These are phyloP conservation scores for Brassica nigra DNA, from an alignment of 345 rosid species.

Conservation along the genomic window DNA sequence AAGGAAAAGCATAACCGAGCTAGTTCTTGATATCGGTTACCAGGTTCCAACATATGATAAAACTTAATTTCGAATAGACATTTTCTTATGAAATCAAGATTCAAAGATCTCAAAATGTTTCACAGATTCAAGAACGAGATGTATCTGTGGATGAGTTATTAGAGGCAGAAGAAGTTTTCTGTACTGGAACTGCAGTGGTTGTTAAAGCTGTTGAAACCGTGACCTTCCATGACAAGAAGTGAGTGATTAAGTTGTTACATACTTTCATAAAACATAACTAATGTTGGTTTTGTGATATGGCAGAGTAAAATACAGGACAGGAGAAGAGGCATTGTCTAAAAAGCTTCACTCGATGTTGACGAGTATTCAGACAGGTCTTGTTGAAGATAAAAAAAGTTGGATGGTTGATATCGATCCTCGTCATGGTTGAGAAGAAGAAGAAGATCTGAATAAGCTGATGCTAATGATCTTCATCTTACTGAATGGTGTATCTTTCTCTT, in stretches of 20 bases:
- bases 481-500: not conserved
- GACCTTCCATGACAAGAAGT: conserved; percentile 44
- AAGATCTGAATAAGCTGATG: not conserved
- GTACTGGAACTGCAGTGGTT: conserved; percentile 89
- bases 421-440: conserved; percentile 1
- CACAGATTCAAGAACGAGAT: conserved; percentile 39
- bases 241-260: not conserved
- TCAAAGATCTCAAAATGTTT: not conserved
- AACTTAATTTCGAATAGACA: not conserved
- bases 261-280: not conserved
- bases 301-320: conserved; percentile 39
- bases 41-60: conserved; percentile 46
- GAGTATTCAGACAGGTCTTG: conserved; percentile 38
- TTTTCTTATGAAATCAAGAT: not conserved
- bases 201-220: conserved; percentile 65
- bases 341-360: conserved; percentile 40
- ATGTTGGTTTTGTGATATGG: not conserved
- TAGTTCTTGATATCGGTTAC: conserved; percentile 73
- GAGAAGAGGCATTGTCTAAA: conserved; percentile 32
- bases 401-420: conserved; percentile 32
- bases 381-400: conserved; percentile 42
- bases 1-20: conserved; percentile 79
- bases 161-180: conserved; percentile 83
- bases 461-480: not conserved
- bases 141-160: conserved; percentile 49